Base-by-base conservation (phyloP, 2,329 filamentous ascomycete genomes). In the Emericellopsis atlantica region DNA sequence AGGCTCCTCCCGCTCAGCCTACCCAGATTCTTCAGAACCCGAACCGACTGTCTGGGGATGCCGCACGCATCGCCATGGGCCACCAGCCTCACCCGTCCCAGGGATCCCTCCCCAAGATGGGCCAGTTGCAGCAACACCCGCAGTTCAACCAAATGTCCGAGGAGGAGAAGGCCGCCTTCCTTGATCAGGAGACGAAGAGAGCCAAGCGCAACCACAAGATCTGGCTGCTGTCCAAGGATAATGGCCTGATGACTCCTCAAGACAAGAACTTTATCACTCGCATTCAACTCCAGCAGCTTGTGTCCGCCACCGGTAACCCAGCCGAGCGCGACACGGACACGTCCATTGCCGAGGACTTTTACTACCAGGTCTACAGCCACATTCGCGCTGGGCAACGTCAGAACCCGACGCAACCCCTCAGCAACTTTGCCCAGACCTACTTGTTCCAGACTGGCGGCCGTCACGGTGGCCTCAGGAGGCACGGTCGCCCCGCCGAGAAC, bases 181-280 rank as follows among this genome's bases (percentile, higher is more conserved):
- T 96, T 40, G 80, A 87, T 48, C 89, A 95, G 58, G 92, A 98
- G 60, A 89, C 89, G 0, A 92, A 89, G 62, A 80, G 92, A 39
- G 89, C 92, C 6, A 98, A 98, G 70, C 79, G 92, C 34, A 96
- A 98, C 56, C 90, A 96, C 66, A 98, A 98, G 69, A 96, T 98
- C 46, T 90, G 89, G 65, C 70, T 93, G 34, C 67, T 95, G 40
- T 94, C 87, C 21, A 88, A 87, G 63, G 88, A 94, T 53, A 98
- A 98, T 54, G 92, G 92, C 21, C 66, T 98, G 45, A 98, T 98
- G 92, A 98, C 92, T 4, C 92, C 92, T 1, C 90, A 96, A 56
- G 92, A 98, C 64, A 98, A 98, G 71, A 98, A 95, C 58, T 98
- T 96, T 62, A 95, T 98, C 49, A 96, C 92, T 5, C 81, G 92